Evolutionary conservation across 2,329 filamentous ascomycete species (phyloP), one percentile per base, ranked within the genome.

Genomic region (Cercospora sp.): DNA sequence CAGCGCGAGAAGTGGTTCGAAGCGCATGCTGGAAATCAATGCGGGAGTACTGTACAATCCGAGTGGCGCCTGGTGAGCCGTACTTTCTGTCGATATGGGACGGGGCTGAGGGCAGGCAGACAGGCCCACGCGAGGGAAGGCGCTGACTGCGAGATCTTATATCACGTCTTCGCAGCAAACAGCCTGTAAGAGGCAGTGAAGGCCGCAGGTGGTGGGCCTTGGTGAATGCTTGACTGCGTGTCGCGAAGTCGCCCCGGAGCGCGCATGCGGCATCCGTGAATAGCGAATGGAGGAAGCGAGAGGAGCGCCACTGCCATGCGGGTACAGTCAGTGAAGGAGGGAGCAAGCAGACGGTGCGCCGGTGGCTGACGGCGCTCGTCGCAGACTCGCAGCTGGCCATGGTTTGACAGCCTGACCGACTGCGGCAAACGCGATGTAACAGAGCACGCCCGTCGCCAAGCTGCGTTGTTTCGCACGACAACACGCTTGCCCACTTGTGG

Each of bases 1-100:
- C 39, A 72, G 64, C 63, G 71, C 69, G 60, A 72, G 67, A 18
- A 71, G 62, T 10, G 67, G 26, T 33, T 67, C 33, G 55, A 66
- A 31, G 26, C 67, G 64, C 69, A 70, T 73, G 51, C 65, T n/a
- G 33, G 2, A 6, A 23, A 7, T n/a, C 18, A 26, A 20, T 61
- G 66, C n/a, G 28, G 61, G 12, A 20, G 36, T 53, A 18, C 26
- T 45, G 23, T 33, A 45, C 31, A 45, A 20, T 23, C 16, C 55
- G 16, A 63, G 28, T 3, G 53, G n/a, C 31, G 55, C 36, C 53
- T 57, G 26, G 16, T 18, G 55, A 33, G 28, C 45, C 55, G 60
- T 64, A 16, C 39, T 57, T 60, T 26, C 36, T 20, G 28, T 51
- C 23, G 55, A 39, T 57, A 33, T 13, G 53, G 9, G 23, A 9